A percentile compares a stretch with the other conserved stretches of the same genome.
phyloP scores from a whole-genome alignment of 306 rosid genomes.

The Delonix regia region DNA sequence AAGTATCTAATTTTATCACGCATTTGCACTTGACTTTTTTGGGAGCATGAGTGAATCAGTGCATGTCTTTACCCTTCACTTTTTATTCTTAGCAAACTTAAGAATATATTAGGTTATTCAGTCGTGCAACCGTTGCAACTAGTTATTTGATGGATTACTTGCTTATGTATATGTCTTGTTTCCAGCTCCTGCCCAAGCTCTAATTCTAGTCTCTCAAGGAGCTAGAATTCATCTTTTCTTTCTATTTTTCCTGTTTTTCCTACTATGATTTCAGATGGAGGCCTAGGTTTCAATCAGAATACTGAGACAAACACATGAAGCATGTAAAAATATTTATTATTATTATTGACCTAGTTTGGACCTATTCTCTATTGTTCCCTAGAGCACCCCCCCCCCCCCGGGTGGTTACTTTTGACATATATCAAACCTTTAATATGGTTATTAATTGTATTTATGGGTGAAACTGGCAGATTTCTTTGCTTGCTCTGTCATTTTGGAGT shows the following conservation, averaged over 20 bases:
- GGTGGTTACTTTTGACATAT: constrained; percentile 31
- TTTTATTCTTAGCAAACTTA: too few relatives aligned
- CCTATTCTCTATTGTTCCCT: constrained; percentile 15
- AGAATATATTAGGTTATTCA: too few relatives aligned
- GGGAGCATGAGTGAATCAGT: too few relatives aligned
- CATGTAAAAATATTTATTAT: constrained; percentile 8
- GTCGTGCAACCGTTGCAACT: too few relatives aligned
- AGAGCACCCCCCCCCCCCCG: neutral
- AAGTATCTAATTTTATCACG: neutral
- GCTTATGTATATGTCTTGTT: too few relatives aligned
- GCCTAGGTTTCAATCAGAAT: neutral
- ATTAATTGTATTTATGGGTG: constrained; percentile 33
- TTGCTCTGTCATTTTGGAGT: constrained; percentile 91
- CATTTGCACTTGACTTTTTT: neutral
- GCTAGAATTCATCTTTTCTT: too few relatives aligned
- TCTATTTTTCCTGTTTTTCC: neutral
- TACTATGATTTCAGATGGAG: neutral
- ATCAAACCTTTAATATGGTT: constrained; percentile 21
- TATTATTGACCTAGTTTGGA: constrained; percentile 14
- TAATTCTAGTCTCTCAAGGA: too few relatives aligned
- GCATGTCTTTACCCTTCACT: too few relatives aligned
- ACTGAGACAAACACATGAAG: constrained; percentile 15
- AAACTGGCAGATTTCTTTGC: constrained; percentile 69
- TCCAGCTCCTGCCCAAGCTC: too few relatives aligned
- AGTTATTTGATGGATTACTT: too few relatives aligned